Evolutionary conservation across 345 rosid species (phyloP).

Genomic region (Syzygium aqueum): DNA sequence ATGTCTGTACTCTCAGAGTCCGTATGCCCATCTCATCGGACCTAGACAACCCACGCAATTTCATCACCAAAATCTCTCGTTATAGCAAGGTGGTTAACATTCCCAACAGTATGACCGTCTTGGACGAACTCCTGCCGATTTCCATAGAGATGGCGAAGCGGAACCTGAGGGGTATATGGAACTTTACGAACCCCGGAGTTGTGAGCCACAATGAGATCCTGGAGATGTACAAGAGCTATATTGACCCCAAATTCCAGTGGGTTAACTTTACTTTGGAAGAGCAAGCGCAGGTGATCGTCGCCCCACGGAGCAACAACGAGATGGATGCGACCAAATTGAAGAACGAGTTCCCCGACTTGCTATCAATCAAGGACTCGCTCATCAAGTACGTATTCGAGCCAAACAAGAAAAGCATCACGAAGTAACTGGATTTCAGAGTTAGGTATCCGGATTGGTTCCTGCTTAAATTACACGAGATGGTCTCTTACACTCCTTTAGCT

Average conservation of each 20-base stretch:
- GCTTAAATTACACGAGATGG: neutral
- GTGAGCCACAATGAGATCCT: slow-evolving; percentile 90
- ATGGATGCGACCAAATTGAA: slow-evolving; percentile 78
- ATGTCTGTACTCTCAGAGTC: slow-evolving; percentile 87
- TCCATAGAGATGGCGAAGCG: slow-evolving; percentile 91
- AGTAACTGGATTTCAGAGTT: neutral
- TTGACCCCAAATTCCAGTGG: slow-evolving; percentile 56
- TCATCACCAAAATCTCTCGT: slow-evolving; percentile 87
- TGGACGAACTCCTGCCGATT: slow-evolving; percentile 80
- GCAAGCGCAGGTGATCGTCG: slow-evolving; percentile 87
- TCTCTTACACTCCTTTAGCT: neutral
- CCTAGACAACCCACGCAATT: slow-evolving; percentile 78
- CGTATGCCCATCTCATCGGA: slow-evolving; percentile 95
- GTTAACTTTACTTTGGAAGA: slow-evolving; percentile 75
- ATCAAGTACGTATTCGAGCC: slow-evolving; percentile 69
- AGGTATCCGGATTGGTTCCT: neutral
- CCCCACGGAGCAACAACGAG: slow-evolving; percentile 89
- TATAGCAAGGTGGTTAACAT: slow-evolving; percentile 88
- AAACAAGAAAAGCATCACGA: slow-evolving; percentile 43
- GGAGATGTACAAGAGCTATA: slow-evolving; percentile 88
- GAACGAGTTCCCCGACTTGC: slow-evolving; percentile 79
- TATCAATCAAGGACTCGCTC: slow-evolving; percentile 72
- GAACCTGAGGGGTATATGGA: slow-evolving; percentile 79
- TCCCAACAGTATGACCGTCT: slow-evolving; percentile 86
- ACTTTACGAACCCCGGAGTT: slow-evolving; percentile 89